These are phyloP conservation scores for Racocetra persica DNA, from an alignment of 371 early-diverging fungal species.

Conservation along the genomic window DNA sequence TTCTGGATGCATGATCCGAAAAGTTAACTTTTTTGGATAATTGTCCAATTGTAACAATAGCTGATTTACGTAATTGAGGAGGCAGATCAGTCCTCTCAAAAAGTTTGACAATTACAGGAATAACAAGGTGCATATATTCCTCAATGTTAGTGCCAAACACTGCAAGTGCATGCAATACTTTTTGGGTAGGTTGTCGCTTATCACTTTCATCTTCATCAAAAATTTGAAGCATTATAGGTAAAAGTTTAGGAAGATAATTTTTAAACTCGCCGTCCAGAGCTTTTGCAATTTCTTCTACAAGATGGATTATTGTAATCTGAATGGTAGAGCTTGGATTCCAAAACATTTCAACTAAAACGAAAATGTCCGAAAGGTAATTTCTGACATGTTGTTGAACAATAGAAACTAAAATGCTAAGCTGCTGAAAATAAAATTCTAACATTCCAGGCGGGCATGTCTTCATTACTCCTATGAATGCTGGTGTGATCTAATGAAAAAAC, in stretches of 20 bases:
- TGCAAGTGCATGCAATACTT: constrained; percentile 84
- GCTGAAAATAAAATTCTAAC: constrained; percentile 92
- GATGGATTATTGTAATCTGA: constrained; percentile 81
- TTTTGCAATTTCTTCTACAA: constrained; percentile 87
- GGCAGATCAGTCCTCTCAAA: constrained; percentile 81
- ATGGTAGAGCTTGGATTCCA: constrained; percentile 78
- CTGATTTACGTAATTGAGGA: constrained; percentile 68
- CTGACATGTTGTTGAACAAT: constrained; percentile 92
- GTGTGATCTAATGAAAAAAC: constrained; percentile 58
- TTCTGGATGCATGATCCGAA: constrained; percentile 88
- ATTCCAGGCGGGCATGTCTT: constrained; percentile 75
- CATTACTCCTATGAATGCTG: constrained; percentile 77
- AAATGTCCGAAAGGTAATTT: constrained; percentile 83
- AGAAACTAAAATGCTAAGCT: constrained; percentile 83
- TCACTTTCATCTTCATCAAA: constrained; percentile 86
- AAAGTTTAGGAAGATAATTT: constrained; percentile 73
- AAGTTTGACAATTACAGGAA: constrained; percentile 85
- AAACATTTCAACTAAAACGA: constrained; percentile 79
- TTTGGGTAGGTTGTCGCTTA: constrained; percentile 72
- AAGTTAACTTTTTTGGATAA: constrained; percentile 85
- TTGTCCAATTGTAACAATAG: constrained; percentile 82
- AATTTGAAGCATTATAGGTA: constrained; percentile 70
- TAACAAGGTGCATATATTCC: constrained; percentile 92
- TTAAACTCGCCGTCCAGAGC: constrained; percentile 92
- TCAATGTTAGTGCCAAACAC: constrained; percentile 91